A percentile compares a stretch with the other conserved stretches of the same genome.
phyloP scores from a whole-genome alignment of 768 basidiomycete species.

The Phylloporus scabripes region DNA sequence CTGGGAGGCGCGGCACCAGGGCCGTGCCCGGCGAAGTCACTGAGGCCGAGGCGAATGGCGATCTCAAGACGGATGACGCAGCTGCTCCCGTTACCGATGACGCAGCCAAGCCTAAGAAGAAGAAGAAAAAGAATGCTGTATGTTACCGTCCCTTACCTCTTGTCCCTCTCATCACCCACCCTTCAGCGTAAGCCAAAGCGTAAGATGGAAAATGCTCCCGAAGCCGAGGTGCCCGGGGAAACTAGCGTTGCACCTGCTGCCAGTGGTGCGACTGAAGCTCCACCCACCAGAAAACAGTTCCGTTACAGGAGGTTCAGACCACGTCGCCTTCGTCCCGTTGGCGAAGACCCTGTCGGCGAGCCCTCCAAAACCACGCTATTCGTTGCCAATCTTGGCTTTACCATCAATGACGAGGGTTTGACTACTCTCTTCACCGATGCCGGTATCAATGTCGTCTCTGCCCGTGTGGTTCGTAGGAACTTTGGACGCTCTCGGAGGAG shows the following conservation, averaged over 20 bases:
- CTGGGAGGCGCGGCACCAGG: constrained; percentile 81
- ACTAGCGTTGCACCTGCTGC: constrained; percentile 30
- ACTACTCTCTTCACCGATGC: constrained; percentile 80
- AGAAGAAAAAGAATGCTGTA: constrained; percentile 70
- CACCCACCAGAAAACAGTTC: constrained; percentile 36
- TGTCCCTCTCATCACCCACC: constrained; percentile 9
- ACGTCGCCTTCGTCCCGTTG: constrained; percentile 62
- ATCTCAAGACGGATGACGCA: constrained; percentile 54
- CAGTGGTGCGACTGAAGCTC: constrained; percentile 36
- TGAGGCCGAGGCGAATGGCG: constrained; percentile 84
- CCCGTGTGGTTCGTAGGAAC: constrained; percentile 83
- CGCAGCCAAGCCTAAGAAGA: constrained; percentile 67
- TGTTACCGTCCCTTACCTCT: not conserved
- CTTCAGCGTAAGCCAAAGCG: constrained; percentile 52
- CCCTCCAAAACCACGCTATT: constrained; percentile 88
- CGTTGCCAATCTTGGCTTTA: constrained; percentile 97
- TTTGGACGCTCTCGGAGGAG: constrained; percentile 82
- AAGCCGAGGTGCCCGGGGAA: constrained; percentile 27
- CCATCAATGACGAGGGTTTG: constrained; percentile 80
- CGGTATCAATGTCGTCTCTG: constrained; percentile 74
- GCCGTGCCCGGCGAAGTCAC: constrained; percentile 86
- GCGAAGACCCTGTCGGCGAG: constrained; percentile 82
- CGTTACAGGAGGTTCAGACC: constrained; percentile 56
- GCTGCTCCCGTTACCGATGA: constrained; percentile 48
- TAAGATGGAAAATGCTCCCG: constrained; percentile 31